Evolutionary conservation across 257 asterid genomes (phyloP).

Genomic region (Hygrophila difformis): DNA sequence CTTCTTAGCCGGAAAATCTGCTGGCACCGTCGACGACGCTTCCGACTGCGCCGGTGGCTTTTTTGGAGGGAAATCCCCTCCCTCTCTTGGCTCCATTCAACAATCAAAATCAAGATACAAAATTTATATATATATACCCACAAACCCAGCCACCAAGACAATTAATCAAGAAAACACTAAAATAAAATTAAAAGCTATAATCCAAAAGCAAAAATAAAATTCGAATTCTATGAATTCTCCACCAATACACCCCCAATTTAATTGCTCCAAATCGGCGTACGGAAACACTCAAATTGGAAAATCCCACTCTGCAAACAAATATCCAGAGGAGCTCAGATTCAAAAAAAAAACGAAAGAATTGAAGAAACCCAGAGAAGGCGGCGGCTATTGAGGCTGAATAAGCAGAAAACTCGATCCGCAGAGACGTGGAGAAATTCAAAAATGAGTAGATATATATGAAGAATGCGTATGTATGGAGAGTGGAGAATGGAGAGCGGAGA

Average conservation of each 20-base stretch:
- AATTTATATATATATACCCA: too few species aligned
- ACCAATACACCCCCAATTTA: background rate
- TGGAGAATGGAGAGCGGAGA: constrained; percentile 12
- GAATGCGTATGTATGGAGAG: constrained; percentile 18
- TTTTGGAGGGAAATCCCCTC: constrained; percentile 68
- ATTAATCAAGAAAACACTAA: constrained; percentile 11
- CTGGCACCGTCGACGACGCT: constrained; percentile 35
- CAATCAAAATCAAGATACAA: constrained; percentile 1
- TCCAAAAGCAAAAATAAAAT: constrained; percentile 8
- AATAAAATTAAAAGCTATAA: constrained; percentile 11
- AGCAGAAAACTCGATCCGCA: constrained; percentile 20
- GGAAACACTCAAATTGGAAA: constrained; percentile 7
- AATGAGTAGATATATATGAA: background rate
- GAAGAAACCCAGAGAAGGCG: constrained; percentile 18
- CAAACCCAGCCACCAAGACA: constrained; percentile 12
- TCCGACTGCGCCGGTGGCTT: constrained; percentile 41
- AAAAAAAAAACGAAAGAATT: constrained; percentile 18
- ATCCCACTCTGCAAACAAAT: constrained; percentile 12
- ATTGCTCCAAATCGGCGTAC: constrained; percentile 10
- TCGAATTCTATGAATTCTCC: constrained; percentile 19
- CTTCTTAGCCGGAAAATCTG: constrained; percentile 73
- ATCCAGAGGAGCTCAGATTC: constrained; percentile 46
- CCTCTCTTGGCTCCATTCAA: constrained; percentile 74
- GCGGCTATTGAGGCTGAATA: constrained; percentile 19
- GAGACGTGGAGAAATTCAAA: too few species aligned